Evolutionary conservation across 345 rosid genomes (phyloP), one percentile per base, ranked within the genome.

Genomic region (Melastoma malabathricum): DNA sequence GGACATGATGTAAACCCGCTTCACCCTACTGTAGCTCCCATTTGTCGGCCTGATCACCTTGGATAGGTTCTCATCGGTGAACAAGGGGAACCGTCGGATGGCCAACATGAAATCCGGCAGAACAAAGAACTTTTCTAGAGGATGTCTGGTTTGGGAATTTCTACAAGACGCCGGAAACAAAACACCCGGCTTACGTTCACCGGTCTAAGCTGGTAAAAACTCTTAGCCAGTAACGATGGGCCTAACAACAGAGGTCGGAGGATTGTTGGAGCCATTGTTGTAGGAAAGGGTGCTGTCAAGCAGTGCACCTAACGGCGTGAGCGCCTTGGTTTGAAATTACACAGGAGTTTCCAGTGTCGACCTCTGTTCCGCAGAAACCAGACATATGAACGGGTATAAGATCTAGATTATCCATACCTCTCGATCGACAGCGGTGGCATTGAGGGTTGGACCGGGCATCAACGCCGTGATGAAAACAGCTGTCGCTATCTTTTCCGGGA

Each of bases 191-290:
- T 55, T 58, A 71, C 92, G 77, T 80, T 60, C 43, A 39, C 59
- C 20, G 81, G 88, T 63, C 81, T 76, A 44, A 68, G 79, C 45
- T 78, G 69, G 53, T 83, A 80, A 29, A 70, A 20, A 2, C 8
- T 59, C 4, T 67, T 23, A 1, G 60, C 51, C 15, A 81, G 41
- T 53, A 13, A 60, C 3, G 58, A 13, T 1, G 82, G 74, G 12
- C 83, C 82, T 12, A 66, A 55, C 44, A 46, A 62, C 38, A 71
- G 71, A 55, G 6, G 84, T 80, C n/a, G 86, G 80, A 48, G 83
- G 64, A 12, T 48, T 59, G 23, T 62, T 57, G 1, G 71, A 65
- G 0, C 75, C 86, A 57, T 74, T 47, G 43, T 65, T 75, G 19
- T 64, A 70, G 16, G 70, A 51, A 23, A 50, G 77, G 16, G 5